phyloP scores from a whole-genome alignment of 1,284 basidiomycete species.

The Puccinia horiana region DNA sequence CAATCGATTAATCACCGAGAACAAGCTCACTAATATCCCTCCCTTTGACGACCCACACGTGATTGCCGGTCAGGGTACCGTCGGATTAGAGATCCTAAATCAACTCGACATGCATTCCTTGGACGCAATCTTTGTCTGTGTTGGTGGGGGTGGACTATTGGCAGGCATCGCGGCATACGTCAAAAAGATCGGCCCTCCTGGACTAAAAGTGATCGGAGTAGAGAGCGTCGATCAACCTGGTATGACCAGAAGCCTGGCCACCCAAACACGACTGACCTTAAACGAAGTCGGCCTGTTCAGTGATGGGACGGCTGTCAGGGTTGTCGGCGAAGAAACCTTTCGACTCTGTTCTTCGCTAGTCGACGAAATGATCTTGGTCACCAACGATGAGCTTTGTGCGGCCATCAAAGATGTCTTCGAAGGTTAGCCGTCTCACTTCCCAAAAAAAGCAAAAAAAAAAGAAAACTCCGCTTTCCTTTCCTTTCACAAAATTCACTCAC shows the following conservation, averaged over 20 bases:
- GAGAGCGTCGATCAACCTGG: conserved; percentile 95
- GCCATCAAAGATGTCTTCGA: conserved; percentile 99
- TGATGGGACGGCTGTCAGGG: conserved; percentile 97
- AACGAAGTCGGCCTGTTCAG: conserved; percentile 92
- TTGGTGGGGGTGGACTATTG: conserved; percentile 90
- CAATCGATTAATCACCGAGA: conserved; percentile 72
- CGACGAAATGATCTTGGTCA: conserved; percentile 81
- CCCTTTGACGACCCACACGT: conserved; percentile 97
- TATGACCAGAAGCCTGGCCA: conserved; percentile 76
- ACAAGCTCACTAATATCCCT: conserved; percentile 86
- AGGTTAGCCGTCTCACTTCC: conserved; percentile 64
- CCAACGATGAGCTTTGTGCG: conserved; percentile 96
- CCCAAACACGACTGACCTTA: conserved; percentile 77
- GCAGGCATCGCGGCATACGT: conserved; percentile 89
- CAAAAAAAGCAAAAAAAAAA: not conserved
- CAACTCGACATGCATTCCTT: conserved; percentile 59
- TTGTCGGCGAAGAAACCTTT: conserved; percentile 93
- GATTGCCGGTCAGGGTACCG: conserved; percentile 95
- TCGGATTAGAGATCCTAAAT: conserved; percentile 78
- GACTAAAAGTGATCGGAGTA: conserved; percentile 81
- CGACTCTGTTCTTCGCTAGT: conserved; percentile 81
- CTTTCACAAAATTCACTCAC: not conserved
- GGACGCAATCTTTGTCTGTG: conserved; percentile 82
- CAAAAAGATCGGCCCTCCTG: conserved; percentile 85
- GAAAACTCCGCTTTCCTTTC: not conserved